Base-by-base conservation (phyloP, 352 stramenopile species). In the Aphanomyces cochlioides region DNA sequence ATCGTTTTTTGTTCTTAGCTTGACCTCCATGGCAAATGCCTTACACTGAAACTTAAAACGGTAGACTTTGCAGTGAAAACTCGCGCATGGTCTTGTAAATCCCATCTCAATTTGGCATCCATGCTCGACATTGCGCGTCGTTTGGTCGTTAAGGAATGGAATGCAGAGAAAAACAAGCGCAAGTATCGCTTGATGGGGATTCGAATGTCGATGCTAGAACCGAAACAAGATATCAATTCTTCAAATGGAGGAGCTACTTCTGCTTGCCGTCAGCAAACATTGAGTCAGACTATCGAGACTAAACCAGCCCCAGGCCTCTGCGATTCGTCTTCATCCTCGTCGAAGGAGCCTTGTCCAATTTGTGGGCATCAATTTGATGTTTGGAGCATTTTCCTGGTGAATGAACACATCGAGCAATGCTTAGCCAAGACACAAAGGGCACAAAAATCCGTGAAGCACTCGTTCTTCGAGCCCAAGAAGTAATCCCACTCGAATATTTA, bases 351-450 rank as follows among this genome's bases (percentile, higher is more conserved):
- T 7, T 90, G 83, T 69, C 83, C 83, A 54, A 85, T 90, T 59
- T 90, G 83, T 56, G 72, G 75, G 6, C 79, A 81, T 34, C 69
- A 78, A 21, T 78, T 91, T 54, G 84, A 89, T 61, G 71, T 75
- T 7, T 53, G 67, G 34, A 88, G 78, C 67, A 77, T 77, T 36
- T 77, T 87, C 48, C 72, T 79, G n/a, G 80, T 91, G 66, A 90
- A 88, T 61, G 71, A 75, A 54, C 83, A 91, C 69, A 79, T 91
- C 28, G 83, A 91, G 47, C 74, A 67, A 7, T 91, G 83, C 58
- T 75, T 6, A n/a, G 28, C 45, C 19, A 61, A 40, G 50, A 12
- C 19, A 37, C 50, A 28, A 58, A 17, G 10, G 10, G 1, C 43
- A 50, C 1, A n/a, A 50, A 50, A n/a, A 50, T n/a, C 28, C 28